Conservation (phyloP, 2,329 filamentous ascomycete species). For the Fusarium newnesense region DNA sequence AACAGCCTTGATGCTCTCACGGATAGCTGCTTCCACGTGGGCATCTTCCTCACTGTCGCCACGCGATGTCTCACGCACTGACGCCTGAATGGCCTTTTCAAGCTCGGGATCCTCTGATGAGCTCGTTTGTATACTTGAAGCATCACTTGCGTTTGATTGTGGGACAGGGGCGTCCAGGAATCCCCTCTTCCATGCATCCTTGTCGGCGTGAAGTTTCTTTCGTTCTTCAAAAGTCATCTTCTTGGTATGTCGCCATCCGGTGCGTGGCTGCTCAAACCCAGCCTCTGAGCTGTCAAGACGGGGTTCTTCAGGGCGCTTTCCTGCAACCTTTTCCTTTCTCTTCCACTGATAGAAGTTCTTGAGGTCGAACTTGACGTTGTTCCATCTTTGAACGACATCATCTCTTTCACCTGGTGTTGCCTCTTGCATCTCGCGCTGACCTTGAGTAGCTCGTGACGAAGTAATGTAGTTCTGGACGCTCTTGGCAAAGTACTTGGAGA, state of each 20-base stretch:
- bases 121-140: conserved; percentile 15
- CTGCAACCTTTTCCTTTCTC: conserved; percentile 55
- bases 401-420: conserved; percentile 68
- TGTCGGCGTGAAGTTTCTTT: conserved; percentile 60
- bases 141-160: conserved; percentile 19
- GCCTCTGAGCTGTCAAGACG: conserved; percentile 27
- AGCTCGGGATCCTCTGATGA: conserved; percentile 66
- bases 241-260: conserved; percentile 61
- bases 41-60: conserved; percentile 77
- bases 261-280: conserved; percentile 47
- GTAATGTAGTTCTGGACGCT: conserved; percentile 84
- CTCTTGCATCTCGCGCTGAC: conserved; percentile 70
- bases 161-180: conserved; percentile 33
- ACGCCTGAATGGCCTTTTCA: conserved; percentile 76
- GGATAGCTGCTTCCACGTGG: conserved; percentile 77
- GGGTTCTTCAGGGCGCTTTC: conserved; percentile 44
- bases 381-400: conserved; percentile 74
- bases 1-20: conserved; percentile 73
- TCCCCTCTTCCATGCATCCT: conserved; percentile 54
- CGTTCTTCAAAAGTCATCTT: conserved; percentile 62
- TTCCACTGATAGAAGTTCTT: conserved; percentile 68
- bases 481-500: conserved; percentile 75
- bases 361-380: conserved; percentile 67
- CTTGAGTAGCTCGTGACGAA: conserved; percentile 79
- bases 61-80: conserved; percentile 75